Evolutionary conservation across 192 early-diverging fungal genomes (phyloP), one percentile per base, ranked within the genome.

Genomic region (Coemansia furcata): DNA sequence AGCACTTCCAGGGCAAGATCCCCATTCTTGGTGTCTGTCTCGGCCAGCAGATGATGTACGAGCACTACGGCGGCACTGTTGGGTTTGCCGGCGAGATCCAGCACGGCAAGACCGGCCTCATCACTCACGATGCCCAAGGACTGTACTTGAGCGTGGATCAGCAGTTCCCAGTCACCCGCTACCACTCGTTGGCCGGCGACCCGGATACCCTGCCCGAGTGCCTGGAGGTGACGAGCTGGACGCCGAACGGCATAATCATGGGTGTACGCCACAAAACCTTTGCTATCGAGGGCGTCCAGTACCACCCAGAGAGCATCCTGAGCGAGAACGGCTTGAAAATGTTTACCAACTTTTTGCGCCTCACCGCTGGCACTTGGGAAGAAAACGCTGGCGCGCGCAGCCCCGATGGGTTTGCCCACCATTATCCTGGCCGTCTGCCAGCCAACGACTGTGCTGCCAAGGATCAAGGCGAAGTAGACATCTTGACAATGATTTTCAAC

Each of bases 1-100:
- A 68, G 30, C 84, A 93, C 71, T 99, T 95, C 86, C 89, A 87
- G 7, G 98, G 98, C 65, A 95, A 93, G 73, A 84, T 99, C 50
- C 98, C 98, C 17, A 93, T 99, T 65, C 86, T 98, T 15, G 98
- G 96, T 44, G 93, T 99, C 43, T 99, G 98, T 72, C 85, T 99
- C 59, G 98, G 98, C 29, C 90, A 96, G 76, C 98, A 99, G 84
- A 93, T 92, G 85, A 98, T 99, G 89, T 98, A 88, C 81, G 94
- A 98, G 78, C 84, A 92, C 40, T 99, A 89, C 71, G 98, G 98
- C 42, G 97, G 96, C 38, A 90, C 88, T 2, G 97, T 99, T 26
- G 89, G 84, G 1, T 92, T 88, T 73, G 95, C 95, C 2, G 98
- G 98, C 63, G 96, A 98, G 84, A 94, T 98, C 76, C 87, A 96